Evolutionary conservation across 2,329 filamentous ascomycete species (phyloP).

Genomic region (Apiospora saccharicola): DNA sequence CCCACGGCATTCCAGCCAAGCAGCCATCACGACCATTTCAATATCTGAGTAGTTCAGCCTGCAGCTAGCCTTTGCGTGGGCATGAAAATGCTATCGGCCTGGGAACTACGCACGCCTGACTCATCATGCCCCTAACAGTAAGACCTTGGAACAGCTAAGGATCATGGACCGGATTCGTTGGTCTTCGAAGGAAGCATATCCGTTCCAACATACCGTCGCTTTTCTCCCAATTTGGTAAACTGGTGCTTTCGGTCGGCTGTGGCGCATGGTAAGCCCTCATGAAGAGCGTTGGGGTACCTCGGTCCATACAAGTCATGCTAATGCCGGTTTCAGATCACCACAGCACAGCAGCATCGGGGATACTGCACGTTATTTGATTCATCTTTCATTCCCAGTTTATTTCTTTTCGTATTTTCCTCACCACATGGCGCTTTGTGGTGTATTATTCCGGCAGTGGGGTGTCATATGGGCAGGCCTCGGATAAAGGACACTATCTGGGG

Average conservation of each 20-base stretch:
- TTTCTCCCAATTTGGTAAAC: not conserved
- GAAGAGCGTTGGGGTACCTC: not conserved
- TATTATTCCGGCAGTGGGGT: not conserved
- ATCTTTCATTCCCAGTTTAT: not conserved
- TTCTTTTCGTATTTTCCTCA: conserved; percentile 12
- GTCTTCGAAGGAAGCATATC: not conserved
- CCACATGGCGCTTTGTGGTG: conserved; percentile 5
- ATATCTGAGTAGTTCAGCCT: conserved; percentile 28
- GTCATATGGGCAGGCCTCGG: conserved; percentile 6
- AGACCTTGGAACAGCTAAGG: not conserved
- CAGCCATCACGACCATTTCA: conserved; percentile 29
- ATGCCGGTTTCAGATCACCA: not conserved
- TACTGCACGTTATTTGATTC: not conserved
- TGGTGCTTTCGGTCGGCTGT: not conserved
- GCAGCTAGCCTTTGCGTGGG: not conserved
- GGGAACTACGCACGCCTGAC: not conserved
- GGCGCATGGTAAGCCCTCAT: not conserved
- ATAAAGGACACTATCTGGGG: conserved; percentile 9
- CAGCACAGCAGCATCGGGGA: not conserved
- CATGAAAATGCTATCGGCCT: not conserved
- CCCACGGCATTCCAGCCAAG: conserved; percentile 30
- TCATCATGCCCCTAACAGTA: not conserved
- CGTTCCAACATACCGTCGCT: not conserved
- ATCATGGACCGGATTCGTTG: not conserved
- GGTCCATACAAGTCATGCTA: not conserved